Conservation (phyloP, 208 protist species). For the Phytomonas serpens region DNA sequence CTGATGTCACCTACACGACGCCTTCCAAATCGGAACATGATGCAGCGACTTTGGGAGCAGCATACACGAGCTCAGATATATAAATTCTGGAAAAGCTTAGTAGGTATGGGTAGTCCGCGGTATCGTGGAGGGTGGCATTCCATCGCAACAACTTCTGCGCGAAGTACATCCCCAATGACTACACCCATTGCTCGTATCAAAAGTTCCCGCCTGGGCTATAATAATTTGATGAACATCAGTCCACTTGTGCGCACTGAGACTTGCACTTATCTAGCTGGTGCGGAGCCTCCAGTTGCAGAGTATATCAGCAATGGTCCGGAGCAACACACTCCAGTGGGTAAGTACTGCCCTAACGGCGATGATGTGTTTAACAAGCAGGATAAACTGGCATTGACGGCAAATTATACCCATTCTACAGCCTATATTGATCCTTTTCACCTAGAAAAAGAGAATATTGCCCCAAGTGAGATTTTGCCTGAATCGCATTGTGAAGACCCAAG, state of each 20-base stretch:
- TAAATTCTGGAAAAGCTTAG: constrained; percentile 1
- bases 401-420: background rate
- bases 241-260: background rate
- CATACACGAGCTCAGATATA: background rate
- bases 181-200: background rate
- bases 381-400: background rate
- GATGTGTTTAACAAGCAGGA: background rate
- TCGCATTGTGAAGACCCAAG: background rate
- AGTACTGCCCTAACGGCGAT: background rate
- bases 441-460: background rate
- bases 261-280: background rate
- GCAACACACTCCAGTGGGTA: background rate
- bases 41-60: background rate
- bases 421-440: background rate
- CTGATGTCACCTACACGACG: background rate
- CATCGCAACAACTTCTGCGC: background rate
- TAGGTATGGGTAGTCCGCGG: background rate
- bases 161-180: background rate
- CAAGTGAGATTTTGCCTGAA: background rate
- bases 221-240: constrained; percentile 1
- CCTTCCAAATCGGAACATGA: background rate
- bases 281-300: background rate
- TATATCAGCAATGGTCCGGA: background rate
- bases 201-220: background rate
- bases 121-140: background rate